phyloP scores from a whole-genome alignment of 768 basidiomycete species.

The Leccinum ochraceum region DNA sequence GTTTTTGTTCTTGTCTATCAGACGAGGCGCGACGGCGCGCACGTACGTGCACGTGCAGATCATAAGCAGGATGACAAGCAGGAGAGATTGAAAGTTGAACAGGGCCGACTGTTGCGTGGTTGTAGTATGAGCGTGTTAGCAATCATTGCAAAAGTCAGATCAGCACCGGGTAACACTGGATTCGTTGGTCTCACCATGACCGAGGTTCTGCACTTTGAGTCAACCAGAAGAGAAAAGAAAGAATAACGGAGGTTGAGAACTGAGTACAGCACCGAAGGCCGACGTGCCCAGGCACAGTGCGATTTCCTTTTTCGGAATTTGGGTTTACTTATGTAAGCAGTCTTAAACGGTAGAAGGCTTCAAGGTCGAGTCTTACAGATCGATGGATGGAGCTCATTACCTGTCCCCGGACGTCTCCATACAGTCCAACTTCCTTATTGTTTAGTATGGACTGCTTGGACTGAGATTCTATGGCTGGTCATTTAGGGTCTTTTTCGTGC shows the following conservation, averaged over 20 bases:
- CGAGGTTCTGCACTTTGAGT: background rate
- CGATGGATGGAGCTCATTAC: too few species aligned
- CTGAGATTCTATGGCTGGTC: too few species aligned
- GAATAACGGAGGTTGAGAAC: background rate
- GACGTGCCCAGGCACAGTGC: background rate
- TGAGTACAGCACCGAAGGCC: too few species aligned
- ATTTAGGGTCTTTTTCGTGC: too few species aligned
- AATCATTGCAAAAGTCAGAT: background rate
- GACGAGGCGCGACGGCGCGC: constrained; percentile 82
- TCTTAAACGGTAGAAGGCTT: too few species aligned
- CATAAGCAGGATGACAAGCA: constrained; percentile 88
- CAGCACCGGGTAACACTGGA: background rate
- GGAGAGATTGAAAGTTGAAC: constrained; percentile 96
- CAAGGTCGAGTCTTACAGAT: too few species aligned
- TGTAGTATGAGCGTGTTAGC: background rate
- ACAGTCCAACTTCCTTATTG: too few species aligned
- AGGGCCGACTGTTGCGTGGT: constrained; percentile 71
- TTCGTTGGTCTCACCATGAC: background rate
- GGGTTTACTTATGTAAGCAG: too few species aligned
- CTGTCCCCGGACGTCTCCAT: too few species aligned
- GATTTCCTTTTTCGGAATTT: background rate
- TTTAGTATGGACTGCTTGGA: too few species aligned
- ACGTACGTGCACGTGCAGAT: constrained; percentile 98
- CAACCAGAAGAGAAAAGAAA: background rate
- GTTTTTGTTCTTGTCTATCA: constrained; percentile 92